A percentile compares a stretch with the other conserved stretches of the same genome.
phyloP scores from a whole-genome alignment of 73 alveolate genomes.

The Effrenium voratum region DNA sequence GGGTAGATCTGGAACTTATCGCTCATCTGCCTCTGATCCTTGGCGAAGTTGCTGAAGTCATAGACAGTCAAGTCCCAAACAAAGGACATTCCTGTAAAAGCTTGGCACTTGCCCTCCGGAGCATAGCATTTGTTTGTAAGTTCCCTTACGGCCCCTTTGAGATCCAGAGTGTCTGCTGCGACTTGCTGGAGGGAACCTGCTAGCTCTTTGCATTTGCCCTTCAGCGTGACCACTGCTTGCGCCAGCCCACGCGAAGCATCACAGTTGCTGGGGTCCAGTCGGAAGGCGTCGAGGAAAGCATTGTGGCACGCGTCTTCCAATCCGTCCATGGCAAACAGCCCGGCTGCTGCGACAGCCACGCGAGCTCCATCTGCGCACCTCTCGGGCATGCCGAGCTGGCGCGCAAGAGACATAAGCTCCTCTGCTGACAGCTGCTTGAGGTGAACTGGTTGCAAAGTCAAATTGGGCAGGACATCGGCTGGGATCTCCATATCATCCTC shows the following conservation, averaged over 20 bases:
- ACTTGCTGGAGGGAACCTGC: neutral
- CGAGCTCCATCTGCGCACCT: conserved; percentile 1
- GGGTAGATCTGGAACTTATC: neutral
- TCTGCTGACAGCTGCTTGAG: neutral
- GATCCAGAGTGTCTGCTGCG: too few species aligned
- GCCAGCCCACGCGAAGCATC: neutral
- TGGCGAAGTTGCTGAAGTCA: neutral
- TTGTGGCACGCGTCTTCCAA: neutral
- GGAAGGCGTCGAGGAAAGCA: neutral
- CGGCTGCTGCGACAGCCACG: neutral
- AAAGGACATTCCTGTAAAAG: neutral
- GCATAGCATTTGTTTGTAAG: neutral
- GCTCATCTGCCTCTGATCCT: neutral
- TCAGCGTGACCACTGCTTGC: neutral
- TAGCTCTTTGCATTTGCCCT: neutral
- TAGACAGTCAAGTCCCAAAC: conserved; percentile 36
- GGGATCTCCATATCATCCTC: neutral
- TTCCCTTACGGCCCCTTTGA: neutral
- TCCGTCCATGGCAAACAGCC: neutral
- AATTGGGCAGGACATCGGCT: neutral
- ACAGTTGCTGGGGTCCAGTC: neutral
- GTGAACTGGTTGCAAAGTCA: neutral
- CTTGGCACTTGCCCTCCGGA: neutral
- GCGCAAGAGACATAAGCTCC: neutral
- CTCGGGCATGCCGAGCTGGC: neutral